phyloP scores from a whole-genome alignment of 441 rosid genomes.

The Erodium texanum region DNA sequence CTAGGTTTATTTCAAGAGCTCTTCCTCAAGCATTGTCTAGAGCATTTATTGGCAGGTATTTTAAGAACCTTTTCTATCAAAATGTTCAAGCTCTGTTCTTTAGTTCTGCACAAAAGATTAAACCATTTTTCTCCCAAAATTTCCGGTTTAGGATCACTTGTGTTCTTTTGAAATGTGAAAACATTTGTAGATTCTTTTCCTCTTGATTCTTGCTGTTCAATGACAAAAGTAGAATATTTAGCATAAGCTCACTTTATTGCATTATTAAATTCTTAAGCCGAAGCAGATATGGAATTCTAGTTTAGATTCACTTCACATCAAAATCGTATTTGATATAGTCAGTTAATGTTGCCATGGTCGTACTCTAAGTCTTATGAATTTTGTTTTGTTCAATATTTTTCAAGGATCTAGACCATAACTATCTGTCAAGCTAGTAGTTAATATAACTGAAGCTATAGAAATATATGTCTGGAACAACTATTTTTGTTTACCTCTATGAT shows the following conservation, averaged over 20 bases:
- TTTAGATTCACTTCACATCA: no score
- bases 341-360: no score
- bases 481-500: no score
- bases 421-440: neutral
- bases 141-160: no score
- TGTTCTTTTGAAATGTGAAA: neutral
- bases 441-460: neutral
- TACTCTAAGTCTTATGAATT: neutral
- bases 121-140: neutral
- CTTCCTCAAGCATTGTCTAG: slow-evolving; percentile 6
- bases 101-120: neutral
- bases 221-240: neutral
- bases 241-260: neutral
- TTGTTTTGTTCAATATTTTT: neutral
- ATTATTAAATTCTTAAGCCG: neutral
- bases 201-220: slow-evolving; percentile 3
- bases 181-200: neutral
- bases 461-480: no score
- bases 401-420: neutral
- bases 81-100: neutral
- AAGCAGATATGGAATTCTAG: neutral
- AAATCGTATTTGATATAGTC: no score
- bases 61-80: neutral
- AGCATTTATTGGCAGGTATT: slow-evolving; percentile 9
- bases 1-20: neutral